These are phyloP conservation scores for Pythium rishiriense DNA, from an alignment of 352 stramenopile genomes.

Conservation along the genomic window DNA sequence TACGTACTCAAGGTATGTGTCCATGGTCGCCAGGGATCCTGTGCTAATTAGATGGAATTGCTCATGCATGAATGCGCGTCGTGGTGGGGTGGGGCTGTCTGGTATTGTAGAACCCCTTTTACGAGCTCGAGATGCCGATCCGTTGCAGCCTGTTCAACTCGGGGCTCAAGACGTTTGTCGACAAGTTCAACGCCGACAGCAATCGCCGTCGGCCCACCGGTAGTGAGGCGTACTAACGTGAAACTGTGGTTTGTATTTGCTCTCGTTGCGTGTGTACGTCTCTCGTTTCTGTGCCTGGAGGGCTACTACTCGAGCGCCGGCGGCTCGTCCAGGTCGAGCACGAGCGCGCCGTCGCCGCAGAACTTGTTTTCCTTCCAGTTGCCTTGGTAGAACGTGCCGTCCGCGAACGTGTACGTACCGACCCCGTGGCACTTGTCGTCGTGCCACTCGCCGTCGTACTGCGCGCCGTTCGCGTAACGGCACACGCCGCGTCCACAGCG, in stretches of 20 bases:
- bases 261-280: too few species aligned
- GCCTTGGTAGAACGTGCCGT: slow-evolving; percentile 81
- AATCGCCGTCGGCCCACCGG: slow-evolving; percentile 53
- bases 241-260: too few species aligned
- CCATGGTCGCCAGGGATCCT: too few species aligned
- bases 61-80: too few species aligned
- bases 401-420: slow-evolving; percentile 70
- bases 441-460: slow-evolving; percentile 84
- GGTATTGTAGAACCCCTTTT: slow-evolving; percentile 88
- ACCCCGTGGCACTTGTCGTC: slow-evolving; percentile 79
- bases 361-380: slow-evolving; percentile 81
- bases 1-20: slow-evolving; percentile 91
- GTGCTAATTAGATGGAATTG: too few species aligned
- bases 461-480: slow-evolving; percentile 58
- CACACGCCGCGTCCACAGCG: slow-evolving; percentile 63
- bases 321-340: slow-evolving; percentile 44
- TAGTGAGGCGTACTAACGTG: slow-evolving; percentile 35
- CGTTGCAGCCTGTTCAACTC: slow-evolving; percentile 92
- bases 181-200: slow-evolving; percentile 82
- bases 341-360: slow-evolving; percentile 65
- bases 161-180: slow-evolving; percentile 86
- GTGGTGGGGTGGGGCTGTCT: not conserved
- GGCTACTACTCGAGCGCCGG: slow-evolving; percentile 11
- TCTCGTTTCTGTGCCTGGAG: too few species aligned
- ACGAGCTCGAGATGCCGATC: slow-evolving; percentile 95